These are phyloP conservation scores for Isatis tinctoria DNA, from an alignment of 345 rosid genomes.

Conservation along the genomic window DNA sequence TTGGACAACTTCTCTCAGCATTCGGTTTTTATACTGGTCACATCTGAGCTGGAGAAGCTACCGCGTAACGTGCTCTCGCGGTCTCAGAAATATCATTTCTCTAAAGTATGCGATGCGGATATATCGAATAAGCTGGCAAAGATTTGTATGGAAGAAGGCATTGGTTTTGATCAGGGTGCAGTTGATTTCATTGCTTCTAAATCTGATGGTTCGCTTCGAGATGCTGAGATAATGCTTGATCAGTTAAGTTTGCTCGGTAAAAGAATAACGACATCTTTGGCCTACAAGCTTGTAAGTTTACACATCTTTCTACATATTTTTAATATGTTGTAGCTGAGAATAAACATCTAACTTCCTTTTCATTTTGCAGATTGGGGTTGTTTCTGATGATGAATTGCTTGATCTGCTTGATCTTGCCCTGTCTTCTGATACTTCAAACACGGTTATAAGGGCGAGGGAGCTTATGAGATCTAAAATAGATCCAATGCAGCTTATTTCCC, in stretches of 20 bases:
- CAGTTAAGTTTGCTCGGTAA: constrained; percentile 89
- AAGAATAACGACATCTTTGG: constrained; percentile 69
- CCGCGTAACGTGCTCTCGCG: constrained; percentile 72
- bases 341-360: not conserved
- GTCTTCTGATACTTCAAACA: constrained; percentile 88
- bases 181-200: constrained; percentile 86
- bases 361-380: constrained; percentile 68
- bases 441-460: constrained; percentile 89
- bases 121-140: constrained; percentile 56
- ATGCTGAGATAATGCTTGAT: constrained; percentile 95
- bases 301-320: not conserved
- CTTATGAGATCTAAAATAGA: constrained; percentile 92
- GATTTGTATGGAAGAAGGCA: constrained; percentile 69
- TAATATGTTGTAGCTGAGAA: not conserved
- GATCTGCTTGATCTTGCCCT: constrained; percentile 87
- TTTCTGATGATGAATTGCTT: constrained; percentile 92
- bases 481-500: constrained; percentile 90
- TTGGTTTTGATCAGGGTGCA: constrained; percentile 70
- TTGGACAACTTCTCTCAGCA: constrained; percentile 63
- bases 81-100: constrained; percentile 78
- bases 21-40: constrained; percentile 67
- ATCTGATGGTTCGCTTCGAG: constrained; percentile 90
- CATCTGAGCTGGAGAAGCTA: constrained; percentile 80
- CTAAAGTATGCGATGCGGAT: constrained; percentile 60
- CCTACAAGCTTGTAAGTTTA: constrained; percentile 77